Percentiles rank a stretch among this genome's conserved stretches.
phyloP scores from a whole-genome alignment of 1,139 yeast genomes.

The Yamadazyma kanchanaburiensis region DNA sequence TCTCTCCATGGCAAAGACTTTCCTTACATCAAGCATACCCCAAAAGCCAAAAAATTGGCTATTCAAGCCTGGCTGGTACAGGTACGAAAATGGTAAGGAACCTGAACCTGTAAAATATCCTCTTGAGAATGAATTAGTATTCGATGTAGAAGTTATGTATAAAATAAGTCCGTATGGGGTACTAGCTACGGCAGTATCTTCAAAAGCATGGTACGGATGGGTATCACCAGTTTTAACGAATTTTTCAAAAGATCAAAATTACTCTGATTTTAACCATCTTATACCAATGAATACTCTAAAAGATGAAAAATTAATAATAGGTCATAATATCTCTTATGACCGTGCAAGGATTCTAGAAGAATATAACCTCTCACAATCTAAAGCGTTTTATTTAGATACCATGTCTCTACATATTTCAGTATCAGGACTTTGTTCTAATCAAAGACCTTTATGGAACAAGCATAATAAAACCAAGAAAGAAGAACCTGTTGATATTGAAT shows the following conservation, averaged over 20 bases:
- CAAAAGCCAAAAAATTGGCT: slow-evolving; percentile 52
- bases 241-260: slow-evolving; percentile 24
- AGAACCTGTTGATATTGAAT: slow-evolving; percentile 18
- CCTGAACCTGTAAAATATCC: slow-evolving; percentile 71
- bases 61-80: slow-evolving; percentile 75
- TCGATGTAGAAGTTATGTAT: slow-evolving; percentile 88
- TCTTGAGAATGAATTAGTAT: slow-evolving; percentile 60
- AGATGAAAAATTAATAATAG: slow-evolving; percentile 62
- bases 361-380: slow-evolving; percentile 62
- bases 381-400: slow-evolving; percentile 82
- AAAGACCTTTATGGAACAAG: slow-evolving; percentile 75
- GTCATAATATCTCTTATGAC: slow-evolving; percentile 90
- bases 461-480: slow-evolving; percentile 38
- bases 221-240: slow-evolving; percentile 69
- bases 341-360: slow-evolving; percentile 85
- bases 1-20: slow-evolving; percentile 38
- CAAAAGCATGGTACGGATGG: slow-evolving; percentile 93
- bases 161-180: slow-evolving; percentile 72
- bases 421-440: slow-evolving; percentile 91
- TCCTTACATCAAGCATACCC: slow-evolving; percentile 39
- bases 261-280: slow-evolving; percentile 55
- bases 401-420: slow-evolving; percentile 91
- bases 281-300: slow-evolving; percentile 64
- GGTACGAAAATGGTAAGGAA: slow-evolving; percentile 52
- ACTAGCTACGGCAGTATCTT: slow-evolving; percentile 77